Evolutionary conservation across 2,329 filamentous ascomycete species (phyloP).

Genomic region (Dactylellina parvicollis): DNA sequence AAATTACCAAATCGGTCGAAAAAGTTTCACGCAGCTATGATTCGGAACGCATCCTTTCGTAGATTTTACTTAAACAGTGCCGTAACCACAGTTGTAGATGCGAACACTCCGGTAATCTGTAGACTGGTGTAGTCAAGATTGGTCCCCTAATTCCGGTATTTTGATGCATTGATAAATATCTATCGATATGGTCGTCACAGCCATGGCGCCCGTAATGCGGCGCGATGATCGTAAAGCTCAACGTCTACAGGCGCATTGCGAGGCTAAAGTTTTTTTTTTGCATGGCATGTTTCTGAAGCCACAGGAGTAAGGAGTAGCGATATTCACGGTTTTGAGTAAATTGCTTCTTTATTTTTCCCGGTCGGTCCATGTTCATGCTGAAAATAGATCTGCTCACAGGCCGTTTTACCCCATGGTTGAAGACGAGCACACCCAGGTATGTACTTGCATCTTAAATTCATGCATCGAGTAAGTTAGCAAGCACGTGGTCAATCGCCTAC

Average conservation of each 20-base stretch:
- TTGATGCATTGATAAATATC: no score
- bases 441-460: conserved; percentile 25
- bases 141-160: no score
- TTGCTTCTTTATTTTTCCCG: conserved; percentile 2
- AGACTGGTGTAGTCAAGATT: no score
- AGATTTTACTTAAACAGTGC: no score
- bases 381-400: conserved; percentile 47
- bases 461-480: neutral
- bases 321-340: conserved; percentile 17
- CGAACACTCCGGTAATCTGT: conserved; percentile 3
- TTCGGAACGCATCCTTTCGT: no score
- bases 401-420: conserved; percentile 16
- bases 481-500: conserved; percentile 48
- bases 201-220: conserved; percentile 21
- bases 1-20: conserved; percentile 13
- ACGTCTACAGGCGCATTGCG: neutral
- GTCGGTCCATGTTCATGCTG: neutral
- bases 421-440: conserved; percentile 1
- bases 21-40: neutral
- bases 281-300: conserved; percentile 1
- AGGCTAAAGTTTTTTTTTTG: conserved; percentile 5
- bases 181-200: neutral
- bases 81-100: neutral
- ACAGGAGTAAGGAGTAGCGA: neutral
- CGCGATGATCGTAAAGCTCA: neutral